phyloP scores from a whole-genome alignment of 768 basidiomycete genomes.

The Auricularia heimuer region DNA sequence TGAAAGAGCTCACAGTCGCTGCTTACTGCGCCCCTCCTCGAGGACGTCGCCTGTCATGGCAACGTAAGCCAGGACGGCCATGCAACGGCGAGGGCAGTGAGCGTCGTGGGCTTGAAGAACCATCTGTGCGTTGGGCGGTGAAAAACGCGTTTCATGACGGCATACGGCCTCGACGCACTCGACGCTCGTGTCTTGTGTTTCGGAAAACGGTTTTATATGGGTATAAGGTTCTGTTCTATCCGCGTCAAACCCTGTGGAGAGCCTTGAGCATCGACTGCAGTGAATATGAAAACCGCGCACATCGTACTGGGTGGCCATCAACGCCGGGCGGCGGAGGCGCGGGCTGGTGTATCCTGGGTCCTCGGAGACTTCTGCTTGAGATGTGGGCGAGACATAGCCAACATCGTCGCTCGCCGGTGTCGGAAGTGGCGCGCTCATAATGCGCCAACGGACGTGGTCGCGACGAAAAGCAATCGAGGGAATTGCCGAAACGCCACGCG shows the following conservation, averaged over 20 bases:
- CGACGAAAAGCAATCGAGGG: no score
- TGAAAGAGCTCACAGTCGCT: slow-evolving; percentile 51
- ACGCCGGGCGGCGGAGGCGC: not conserved
- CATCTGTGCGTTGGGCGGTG: slow-evolving; percentile 39
- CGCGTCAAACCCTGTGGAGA: slow-evolving; percentile 37
- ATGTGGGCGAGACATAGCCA: not conserved
- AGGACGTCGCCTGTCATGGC: slow-evolving; percentile 79
- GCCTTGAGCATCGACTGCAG: not conserved
- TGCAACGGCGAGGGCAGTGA: slow-evolving; percentile 58
- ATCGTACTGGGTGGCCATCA: slow-evolving; percentile 47
- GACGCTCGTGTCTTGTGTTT: slow-evolving; percentile 70
- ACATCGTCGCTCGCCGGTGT: not conserved
- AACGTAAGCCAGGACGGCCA: slow-evolving; percentile 66
- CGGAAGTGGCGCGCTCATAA: not conserved
- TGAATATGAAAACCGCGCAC: slow-evolving; percentile 25
- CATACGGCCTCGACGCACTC: slow-evolving; percentile 41
- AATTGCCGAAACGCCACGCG: not conserved
- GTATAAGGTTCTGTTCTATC: slow-evolving; percentile 79
- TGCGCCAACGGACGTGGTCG: not conserved
- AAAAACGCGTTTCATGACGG: not conserved
- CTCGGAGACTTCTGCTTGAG: not conserved
- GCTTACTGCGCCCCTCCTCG: slow-evolving; percentile 73
- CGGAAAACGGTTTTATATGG: slow-evolving; percentile 73
- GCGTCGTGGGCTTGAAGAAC: slow-evolving; percentile 76
- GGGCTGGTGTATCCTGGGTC: not conserved